A percentile compares a stretch with the other conserved stretches of the same genome.
Conservation (phyloP, 345 rosid genomes). For the Hibiscus syriacus region DNA sequence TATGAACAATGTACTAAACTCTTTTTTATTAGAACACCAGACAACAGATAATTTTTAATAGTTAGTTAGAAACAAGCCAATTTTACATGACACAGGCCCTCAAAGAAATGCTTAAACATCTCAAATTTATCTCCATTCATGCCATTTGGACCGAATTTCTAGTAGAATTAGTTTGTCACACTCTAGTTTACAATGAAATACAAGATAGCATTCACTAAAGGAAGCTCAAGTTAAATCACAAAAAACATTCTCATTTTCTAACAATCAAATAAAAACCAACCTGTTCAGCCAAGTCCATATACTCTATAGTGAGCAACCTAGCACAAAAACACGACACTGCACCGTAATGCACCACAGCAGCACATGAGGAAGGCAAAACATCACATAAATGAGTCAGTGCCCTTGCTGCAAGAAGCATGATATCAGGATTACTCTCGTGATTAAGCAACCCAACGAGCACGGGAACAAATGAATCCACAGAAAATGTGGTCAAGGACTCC, state of each 20-base stretch:
- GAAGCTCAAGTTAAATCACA: background rate
- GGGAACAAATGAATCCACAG: too few relatives aligned
- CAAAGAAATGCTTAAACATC: background rate
- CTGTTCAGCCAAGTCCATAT: too few relatives aligned
- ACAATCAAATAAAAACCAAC: too few relatives aligned
- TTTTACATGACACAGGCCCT: background rate
- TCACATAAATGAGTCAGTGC: too few relatives aligned
- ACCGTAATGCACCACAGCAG: too few relatives aligned
- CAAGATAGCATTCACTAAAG: background rate
- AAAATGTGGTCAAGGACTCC: slow-evolving; percentile 80
- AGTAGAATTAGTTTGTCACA: background rate
- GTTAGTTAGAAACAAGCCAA: background rate
- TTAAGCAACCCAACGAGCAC: too few relatives aligned
- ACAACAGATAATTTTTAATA: background rate
- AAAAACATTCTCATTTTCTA: background rate
- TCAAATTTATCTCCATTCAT: background rate
- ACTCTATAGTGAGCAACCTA: too few relatives aligned
- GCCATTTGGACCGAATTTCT: background rate
- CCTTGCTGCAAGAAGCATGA: too few relatives aligned
- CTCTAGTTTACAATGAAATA: background rate
- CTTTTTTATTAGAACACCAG: background rate
- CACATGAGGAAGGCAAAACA: too few relatives aligned
- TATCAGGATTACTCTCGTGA: too few relatives aligned
- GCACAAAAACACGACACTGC: too few relatives aligned
- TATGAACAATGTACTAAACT: background rate